Conservation (phyloP, 129 eudicot species). For the Sambucus nigra region DNA sequence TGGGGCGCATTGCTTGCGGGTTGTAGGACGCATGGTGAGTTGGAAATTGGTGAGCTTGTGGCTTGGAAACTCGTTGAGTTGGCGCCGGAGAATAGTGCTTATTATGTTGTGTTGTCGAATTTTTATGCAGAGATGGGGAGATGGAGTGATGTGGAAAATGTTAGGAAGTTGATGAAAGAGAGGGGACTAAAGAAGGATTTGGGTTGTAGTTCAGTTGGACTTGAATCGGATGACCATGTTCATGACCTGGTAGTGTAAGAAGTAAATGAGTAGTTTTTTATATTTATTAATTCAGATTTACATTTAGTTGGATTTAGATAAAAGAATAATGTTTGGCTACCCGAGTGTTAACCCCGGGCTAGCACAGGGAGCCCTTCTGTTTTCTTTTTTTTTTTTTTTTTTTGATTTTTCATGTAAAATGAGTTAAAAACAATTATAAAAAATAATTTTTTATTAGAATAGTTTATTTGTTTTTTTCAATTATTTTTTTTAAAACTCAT, state of each 20-base stretch:
- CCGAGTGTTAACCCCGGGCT: no score
- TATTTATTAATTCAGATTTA: no score
- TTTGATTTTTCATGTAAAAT: no score
- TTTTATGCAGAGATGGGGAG: slow-evolving; percentile 46
- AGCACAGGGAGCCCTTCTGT: no score
- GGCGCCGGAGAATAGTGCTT: slow-evolving; percentile 30
- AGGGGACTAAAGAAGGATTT: slow-evolving; percentile 37
- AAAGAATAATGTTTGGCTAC: no score
- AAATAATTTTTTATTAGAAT: no score
- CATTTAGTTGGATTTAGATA: no score
- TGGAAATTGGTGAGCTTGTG: slow-evolving; percentile 39
- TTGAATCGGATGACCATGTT: slow-evolving; percentile 17
- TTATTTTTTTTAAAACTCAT: no score
- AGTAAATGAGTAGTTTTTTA: no score
- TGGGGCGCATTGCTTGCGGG: slow-evolving; percentile 56
- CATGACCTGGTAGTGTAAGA: slow-evolving; percentile 16
- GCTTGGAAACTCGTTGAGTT: slow-evolving; percentile 50
- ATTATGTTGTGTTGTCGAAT: slow-evolving; percentile 35
- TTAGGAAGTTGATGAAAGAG: slow-evolving; percentile 34
- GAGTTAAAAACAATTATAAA: no score
- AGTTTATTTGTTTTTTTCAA: no score
- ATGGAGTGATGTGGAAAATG: slow-evolving; percentile 39
- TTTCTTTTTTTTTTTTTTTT: no score
- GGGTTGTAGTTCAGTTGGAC: slow-evolving; percentile 22
- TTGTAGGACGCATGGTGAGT: slow-evolving; percentile 33